Base-by-base conservation (phyloP, 768 basidiomycete genomes). In the Lactarius psammicola region DNA sequence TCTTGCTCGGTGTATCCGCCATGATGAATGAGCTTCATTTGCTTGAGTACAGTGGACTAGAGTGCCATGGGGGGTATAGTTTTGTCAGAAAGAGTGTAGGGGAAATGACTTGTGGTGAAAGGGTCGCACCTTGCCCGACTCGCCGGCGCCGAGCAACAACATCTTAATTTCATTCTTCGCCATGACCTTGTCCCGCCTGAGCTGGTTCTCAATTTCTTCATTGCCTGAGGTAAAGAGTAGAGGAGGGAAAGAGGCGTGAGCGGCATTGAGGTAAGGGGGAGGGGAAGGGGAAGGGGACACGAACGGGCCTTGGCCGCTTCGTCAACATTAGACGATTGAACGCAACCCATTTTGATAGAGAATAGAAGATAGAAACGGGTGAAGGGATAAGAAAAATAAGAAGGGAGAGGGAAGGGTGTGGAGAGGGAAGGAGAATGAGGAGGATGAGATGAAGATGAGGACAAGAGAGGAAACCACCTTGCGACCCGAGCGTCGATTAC, bases 1-100 rank as follows among this genome's bases (percentile, higher is more conserved):
- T 96, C 94, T 71, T 87, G 85, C 64, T 89, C 87, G 72, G 89
- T 92, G 81, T 95, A 95, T 1, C 89, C 88, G 64, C 90, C 91
- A 69, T 94, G 90, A 75, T 96, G 93, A 68, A 96, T 95, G 77
- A 96, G 88, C 74, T 96, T 95, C 94, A 98, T 96, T 77, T 97
- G 95, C 80, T 95, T 96, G 64, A 96, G 85, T 54, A 96, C 90
- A 3, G 94, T 95, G 1, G 92, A 93, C 87, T 93, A 72, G 38
- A 42, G 11, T 46, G 8, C 15, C 5, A n/a, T 10, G 18, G 18
- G 9, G 8, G 55, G 51, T 49, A 15, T 31, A 9, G 9, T 33
- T 13, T 51, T 26, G 23, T 51, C 26, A 26, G 51, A 42, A 49
- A n/a, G 4, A 4, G 6, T 17, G 28, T n/a, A 7, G 20, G 30